Percentiles rank a stretch among this genome's conserved stretches.
Conservation (phyloP, 2,329 filamentous ascomycete species). For the Diaporthe ilicicola region DNA sequence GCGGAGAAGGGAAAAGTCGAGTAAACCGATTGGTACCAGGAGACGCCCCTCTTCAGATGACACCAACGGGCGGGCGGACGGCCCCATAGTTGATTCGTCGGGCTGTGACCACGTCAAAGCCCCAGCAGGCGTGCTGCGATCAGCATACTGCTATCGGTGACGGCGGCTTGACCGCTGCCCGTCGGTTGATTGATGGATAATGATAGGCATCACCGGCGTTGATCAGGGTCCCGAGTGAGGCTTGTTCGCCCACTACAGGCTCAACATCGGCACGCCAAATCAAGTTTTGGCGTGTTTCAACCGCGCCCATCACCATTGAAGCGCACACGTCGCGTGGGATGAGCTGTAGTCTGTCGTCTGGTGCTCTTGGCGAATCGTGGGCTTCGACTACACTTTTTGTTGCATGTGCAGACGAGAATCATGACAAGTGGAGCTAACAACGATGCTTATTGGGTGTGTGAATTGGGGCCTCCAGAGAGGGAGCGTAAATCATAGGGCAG, state of each 20-base stretch:
- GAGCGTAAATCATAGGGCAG: constrained; percentile 7
- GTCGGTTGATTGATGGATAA: constrained; percentile 25
- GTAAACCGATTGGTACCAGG: background rate
- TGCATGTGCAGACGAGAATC: constrained; percentile 8
- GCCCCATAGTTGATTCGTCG: constrained; percentile 19
- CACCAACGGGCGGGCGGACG: constrained; percentile 3
- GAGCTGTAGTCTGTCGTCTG: constrained; percentile 11
- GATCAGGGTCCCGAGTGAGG: constrained; percentile 20
- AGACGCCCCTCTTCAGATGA: constrained; percentile 8
- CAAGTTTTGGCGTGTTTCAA: constrained; percentile 30
- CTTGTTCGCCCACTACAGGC: constrained; percentile 16
- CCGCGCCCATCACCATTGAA: constrained; percentile 21
- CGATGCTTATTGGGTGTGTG: constrained; percentile 6
- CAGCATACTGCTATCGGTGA: constrained; percentile 10
- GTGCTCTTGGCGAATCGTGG: constrained; percentile 9
- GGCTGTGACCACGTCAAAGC: constrained; percentile 23
- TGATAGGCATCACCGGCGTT: constrained; percentile 22
- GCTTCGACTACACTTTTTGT: background rate
- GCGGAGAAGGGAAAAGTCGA: background rate
- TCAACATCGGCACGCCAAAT: constrained; percentile 17
- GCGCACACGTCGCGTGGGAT: constrained; percentile 18
- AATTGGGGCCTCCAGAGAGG: background rate
- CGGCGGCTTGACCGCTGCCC: constrained; percentile 19
- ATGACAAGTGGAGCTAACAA: constrained; percentile 11
- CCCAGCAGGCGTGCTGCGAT: constrained; percentile 20